These are phyloP conservation scores for Linnemannia schmuckeri DNA, from an alignment of 192 early-diverging fungal genomes.

Conservation along the genomic window DNA sequence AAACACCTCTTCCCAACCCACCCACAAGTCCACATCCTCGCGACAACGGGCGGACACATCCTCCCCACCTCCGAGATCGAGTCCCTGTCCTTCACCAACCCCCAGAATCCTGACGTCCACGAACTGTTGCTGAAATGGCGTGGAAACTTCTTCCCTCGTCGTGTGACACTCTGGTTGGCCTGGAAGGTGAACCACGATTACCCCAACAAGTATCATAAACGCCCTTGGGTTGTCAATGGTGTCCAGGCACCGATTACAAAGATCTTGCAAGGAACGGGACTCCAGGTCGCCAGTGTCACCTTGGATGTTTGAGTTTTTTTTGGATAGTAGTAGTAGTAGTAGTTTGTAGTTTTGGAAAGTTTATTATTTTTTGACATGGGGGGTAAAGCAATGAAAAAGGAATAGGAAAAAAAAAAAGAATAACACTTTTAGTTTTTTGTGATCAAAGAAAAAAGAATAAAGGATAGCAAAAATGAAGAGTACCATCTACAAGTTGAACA, in stretches of 20 bases:
- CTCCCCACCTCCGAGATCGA: slow-evolving; percentile 36
- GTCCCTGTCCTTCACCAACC: not conserved
- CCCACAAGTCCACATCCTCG: slow-evolving; percentile 10
- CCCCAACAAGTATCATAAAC: slow-evolving; percentile 2
- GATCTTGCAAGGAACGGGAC: slow-evolving; percentile 1
- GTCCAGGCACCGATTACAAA: not conserved
- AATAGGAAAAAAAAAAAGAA: not conserved
- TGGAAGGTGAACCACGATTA: slow-evolving; percentile 19
- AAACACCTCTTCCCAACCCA: slow-evolving; percentile 8
- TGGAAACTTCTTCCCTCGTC: slow-evolving; percentile 7
- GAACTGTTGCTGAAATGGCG: slow-evolving; percentile 15
- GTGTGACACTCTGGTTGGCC: slow-evolving; percentile 31
- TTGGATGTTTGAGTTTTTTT: not conserved
- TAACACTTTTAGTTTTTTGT: not conserved
- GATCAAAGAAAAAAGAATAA: not conserved
- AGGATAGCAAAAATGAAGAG: not conserved
- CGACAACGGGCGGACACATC: slow-evolving; percentile 23
- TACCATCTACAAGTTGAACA: not conserved
- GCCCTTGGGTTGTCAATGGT: not conserved
- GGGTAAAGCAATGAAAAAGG: not conserved
- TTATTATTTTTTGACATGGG: not conserved
- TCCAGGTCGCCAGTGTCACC: slow-evolving; percentile 18
- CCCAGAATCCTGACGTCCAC: not conserved
- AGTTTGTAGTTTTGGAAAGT: not conserved
- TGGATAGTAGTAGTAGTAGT: not conserved